phyloP scores from a whole-genome alignment of 2,329 filamentous ascomycete species.

The Exophiala bonariae region DNA sequence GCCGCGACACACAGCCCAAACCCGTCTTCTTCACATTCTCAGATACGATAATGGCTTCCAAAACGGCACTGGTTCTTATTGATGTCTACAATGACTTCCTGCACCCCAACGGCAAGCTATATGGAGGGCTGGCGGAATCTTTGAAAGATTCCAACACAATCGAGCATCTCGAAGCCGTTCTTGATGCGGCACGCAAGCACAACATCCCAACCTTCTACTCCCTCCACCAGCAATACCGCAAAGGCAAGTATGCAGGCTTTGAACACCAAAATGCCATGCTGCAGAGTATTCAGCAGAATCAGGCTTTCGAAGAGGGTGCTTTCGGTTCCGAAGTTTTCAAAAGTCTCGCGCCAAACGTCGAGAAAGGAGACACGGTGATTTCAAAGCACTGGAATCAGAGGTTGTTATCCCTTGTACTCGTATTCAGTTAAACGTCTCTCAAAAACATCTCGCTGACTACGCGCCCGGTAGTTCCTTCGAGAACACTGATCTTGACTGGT shows the following conservation, averaged over 20 bases:
- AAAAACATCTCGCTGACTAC: too few species aligned
- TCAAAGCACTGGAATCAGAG: constrained; percentile 35
- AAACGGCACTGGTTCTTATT: constrained; percentile 26
- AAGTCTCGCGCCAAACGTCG: constrained; percentile 31
- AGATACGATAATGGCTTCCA: neutral
- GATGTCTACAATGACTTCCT: constrained; percentile 31
- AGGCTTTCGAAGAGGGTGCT: constrained; percentile 30
- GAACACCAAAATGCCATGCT: constrained; percentile 29
- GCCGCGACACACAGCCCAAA: too few species aligned
- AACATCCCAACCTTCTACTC: constrained; percentile 37
- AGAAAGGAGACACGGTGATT: constrained; percentile 34
- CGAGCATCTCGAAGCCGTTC: constrained; percentile 28
- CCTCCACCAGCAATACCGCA: constrained; percentile 33
- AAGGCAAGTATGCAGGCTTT: constrained; percentile 32
- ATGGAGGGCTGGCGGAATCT: constrained; percentile 6
- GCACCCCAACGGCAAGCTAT: constrained; percentile 25
- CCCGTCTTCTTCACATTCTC: too few species aligned
- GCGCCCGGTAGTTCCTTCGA: constrained; percentile 31
- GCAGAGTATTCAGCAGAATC: constrained; percentile 19
- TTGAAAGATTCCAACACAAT: constrained; percentile 27
- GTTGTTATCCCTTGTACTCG: neutral
- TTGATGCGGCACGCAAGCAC: constrained; percentile 26
- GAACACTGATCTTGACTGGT: constrained; percentile 39
- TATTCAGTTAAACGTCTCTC: neutral
- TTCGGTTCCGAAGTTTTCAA: constrained; percentile 34